Evolutionary conservation across 495 filamentous ascomycete genomes (phyloP).

Genomic region (Hyphodiscus hymeniophilus): DNA sequence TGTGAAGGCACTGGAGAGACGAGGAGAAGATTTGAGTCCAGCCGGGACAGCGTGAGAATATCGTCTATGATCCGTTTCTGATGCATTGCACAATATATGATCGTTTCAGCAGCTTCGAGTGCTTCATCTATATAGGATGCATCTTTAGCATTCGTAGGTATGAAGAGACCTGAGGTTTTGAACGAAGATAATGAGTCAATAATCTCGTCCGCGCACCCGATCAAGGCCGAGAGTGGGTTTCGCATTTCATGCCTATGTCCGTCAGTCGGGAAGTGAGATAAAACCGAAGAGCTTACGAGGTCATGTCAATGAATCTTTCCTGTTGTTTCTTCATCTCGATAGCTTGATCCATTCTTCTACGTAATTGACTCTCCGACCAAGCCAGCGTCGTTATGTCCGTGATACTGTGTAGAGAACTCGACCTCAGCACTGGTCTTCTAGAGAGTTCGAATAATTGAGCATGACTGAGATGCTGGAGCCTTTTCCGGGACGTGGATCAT

Average conservation of each 20-base stretch:
- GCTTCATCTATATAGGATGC: constrained; percentile 26
- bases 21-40: constrained; percentile 70
- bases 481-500: no score
- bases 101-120: constrained; percentile 66
- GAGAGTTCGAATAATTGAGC: no score
- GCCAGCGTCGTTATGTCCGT: constrained; percentile 41
- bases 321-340: constrained; percentile 61
- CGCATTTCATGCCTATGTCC: constrained; percentile 45
- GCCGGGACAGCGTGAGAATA: constrained; percentile 70
- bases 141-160: constrained; percentile 40
- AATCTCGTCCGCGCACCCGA: constrained; percentile 47
- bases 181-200: constrained; percentile 28
- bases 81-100: constrained; percentile 70
- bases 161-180: not conserved
- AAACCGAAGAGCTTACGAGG: constrained; percentile 21
- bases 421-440: no score
- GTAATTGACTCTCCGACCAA: constrained; percentile 30
- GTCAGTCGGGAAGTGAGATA: not conserved
- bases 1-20: constrained; percentile 68
- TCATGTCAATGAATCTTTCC: constrained; percentile 86
- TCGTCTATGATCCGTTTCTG: constrained; percentile 76
- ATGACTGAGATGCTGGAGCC: no score
- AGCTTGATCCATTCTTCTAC: constrained; percentile 33
- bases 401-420: no score
- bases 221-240: constrained; percentile 62